Base-by-base conservation (phyloP, 371 early-diverging fungal genomes). In the Gilbertella persicaria region DNA sequence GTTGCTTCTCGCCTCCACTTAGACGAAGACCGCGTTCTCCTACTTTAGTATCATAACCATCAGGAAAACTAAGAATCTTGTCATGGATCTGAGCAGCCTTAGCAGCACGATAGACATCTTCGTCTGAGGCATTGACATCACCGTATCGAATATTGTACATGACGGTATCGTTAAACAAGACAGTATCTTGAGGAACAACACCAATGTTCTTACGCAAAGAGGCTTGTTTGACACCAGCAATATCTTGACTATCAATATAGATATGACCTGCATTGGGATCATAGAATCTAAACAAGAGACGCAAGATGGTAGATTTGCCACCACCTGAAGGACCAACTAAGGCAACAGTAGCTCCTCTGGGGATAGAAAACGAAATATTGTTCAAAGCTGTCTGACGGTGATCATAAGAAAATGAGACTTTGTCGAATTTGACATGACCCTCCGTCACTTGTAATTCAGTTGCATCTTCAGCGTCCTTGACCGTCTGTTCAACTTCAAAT, bases 1-100 rank as follows among this genome's bases (percentile, higher is more conserved):
- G 58, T 42, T 64, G 64, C 36, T 94, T 94, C 74, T 99, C 98
- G 23, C 99, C 99, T 19, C 90, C 88, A 26, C 87, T 87, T 5
- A 99, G 73, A 53, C 91, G 87, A 62, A 91, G 67, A 12, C 99
- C 99, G 23, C 96, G 84, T 65, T 96, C 92, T 20, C 99, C 99
- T 3, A 97, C 96, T 19, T 80, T 81, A 0, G 98, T 94, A 1
- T 95, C 81, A 70, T 99, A 99, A n/a, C 73, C 60, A 45, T 89
- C 86, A 17, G 90, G 79, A 70, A 92, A 85, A 10, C 69, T 52
- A 45, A 79, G 58, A 28, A 93, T 82, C 53, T 77, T 80, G 47
- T 82, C 79, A 58, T 92, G 92, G 19, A 90, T 84, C 52, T 94
- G 90, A 10, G 96, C 96, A 0, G 85, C 86, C 42, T 84, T 83